Conservation (phyloP, 2,329 filamentous ascomycete genomes). For the Penicillium sp. region DNA sequence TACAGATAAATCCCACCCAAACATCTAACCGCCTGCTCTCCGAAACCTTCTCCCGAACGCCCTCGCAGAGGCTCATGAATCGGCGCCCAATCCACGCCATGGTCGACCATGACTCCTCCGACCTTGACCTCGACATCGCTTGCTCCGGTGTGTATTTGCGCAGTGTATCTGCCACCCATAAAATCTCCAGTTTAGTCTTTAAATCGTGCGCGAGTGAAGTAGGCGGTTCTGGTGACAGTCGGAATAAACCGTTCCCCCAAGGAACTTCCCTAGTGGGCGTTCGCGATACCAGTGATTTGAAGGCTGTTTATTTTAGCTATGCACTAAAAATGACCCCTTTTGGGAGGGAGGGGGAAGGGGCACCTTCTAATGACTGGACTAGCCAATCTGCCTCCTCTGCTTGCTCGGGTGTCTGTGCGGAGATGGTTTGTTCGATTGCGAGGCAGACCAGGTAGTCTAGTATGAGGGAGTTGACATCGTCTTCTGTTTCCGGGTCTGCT, state of each 20-base stretch:
- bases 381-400: slow-evolving; percentile 26
- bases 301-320: too few relatives aligned
- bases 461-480: slow-evolving; percentile 59
- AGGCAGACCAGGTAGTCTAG: slow-evolving; percentile 60
- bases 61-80: slow-evolving; percentile 56
- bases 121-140: slow-evolving; percentile 43
- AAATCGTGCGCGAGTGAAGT: too few relatives aligned
- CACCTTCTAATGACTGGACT: slow-evolving; percentile 33
- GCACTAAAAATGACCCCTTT: too few relatives aligned
- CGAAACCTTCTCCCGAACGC: too few relatives aligned
- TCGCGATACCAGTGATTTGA: too few relatives aligned
- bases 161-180: slow-evolving; percentile 53
- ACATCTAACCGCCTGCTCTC: too few relatives aligned
- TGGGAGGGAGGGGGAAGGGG: slow-evolving; percentile 13
- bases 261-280: too few relatives aligned
- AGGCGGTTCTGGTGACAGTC: too few relatives aligned
- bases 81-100: slow-evolving; percentile 51
- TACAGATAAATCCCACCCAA: too few relatives aligned
- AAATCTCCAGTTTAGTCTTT: slow-evolving; percentile 53
- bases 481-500: slow-evolving; percentile 38
- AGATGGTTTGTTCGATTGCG: slow-evolving; percentile 49
- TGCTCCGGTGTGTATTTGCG: not conserved
- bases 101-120: too few relatives aligned
- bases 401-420: slow-evolving; percentile 24
- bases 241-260: too few relatives aligned